Percentiles rank a stretch among this genome's conserved stretches.
Evolutionary conservation across 140 eudicot species (phyloP).

Genomic region (Flaveria floridana): DNA sequence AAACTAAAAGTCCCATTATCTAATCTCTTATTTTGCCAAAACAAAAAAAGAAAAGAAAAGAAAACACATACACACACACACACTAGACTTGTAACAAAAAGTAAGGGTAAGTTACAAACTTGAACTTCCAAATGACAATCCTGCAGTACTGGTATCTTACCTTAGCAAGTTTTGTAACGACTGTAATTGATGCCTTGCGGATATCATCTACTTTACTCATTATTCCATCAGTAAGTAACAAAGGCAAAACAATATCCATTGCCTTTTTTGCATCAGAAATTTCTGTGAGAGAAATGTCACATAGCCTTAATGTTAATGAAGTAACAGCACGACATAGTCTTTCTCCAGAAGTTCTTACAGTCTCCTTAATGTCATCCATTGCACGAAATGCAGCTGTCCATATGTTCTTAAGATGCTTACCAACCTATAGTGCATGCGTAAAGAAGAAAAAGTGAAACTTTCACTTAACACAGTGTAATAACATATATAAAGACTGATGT

Average conservation of each 20-base stretch:
- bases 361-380: conserved; percentile 99
- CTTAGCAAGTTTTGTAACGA: conserved; percentile 95
- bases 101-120: background rate
- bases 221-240: conserved; percentile 85
- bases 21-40: background rate
- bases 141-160: conserved; percentile 31
- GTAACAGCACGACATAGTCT: conserved; percentile 80
- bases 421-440: conserved; percentile 49
- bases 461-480: background rate
- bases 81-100: background rate
- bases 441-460: conserved; percentile 3
- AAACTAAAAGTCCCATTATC: background rate
- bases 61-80: background rate
- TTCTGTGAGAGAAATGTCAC: conserved; percentile 84
- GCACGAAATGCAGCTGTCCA: conserved; percentile 96
- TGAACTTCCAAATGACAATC: background rate
- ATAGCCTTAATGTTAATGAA: conserved; percentile 75
- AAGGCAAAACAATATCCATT: conserved; percentile 85
- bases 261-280: conserved; percentile 68
- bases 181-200: conserved; percentile 84
- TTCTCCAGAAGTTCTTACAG: conserved; percentile 88
- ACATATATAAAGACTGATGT: conserved; percentile 8
- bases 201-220: conserved; percentile 96
- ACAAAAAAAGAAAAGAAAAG: background rate
- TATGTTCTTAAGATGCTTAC: conserved; percentile 68